Conservation (phyloP, 2,329 filamentous ascomycete species). For the Taxawa tesnikishii region DNA sequence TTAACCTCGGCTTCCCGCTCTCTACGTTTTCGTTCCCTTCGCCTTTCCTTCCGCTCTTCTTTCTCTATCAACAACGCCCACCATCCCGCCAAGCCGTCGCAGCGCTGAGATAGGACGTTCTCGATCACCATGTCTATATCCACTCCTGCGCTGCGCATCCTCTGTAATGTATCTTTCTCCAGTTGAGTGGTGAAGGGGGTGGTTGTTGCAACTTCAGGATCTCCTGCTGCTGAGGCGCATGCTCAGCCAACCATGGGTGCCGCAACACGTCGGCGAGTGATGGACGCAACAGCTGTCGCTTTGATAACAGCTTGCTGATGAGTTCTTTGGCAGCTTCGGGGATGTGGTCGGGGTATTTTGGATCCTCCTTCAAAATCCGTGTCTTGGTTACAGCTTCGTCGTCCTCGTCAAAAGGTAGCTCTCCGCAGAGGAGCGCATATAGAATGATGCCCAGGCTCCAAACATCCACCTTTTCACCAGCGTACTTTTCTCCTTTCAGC, state of each 20-base stretch:
- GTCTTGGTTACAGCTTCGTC: constrained; percentile 80
- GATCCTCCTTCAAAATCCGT: constrained; percentile 75
- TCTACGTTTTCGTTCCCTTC: constrained; percentile 69
- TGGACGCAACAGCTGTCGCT: constrained; percentile 74
- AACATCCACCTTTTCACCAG: constrained; percentile 93
- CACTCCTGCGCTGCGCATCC: constrained; percentile 88
- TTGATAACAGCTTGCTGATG: constrained; percentile 72
- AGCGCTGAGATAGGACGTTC: constrained; percentile 79
- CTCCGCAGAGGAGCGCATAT: constrained; percentile 69
- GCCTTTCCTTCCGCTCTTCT: constrained; percentile 73
- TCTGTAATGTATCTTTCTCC: constrained; percentile 81
- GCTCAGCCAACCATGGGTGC: constrained; percentile 76
- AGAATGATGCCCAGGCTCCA: constrained; percentile 84
- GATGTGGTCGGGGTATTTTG: constrained; percentile 70
- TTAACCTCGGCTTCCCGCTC: constrained; percentile 75
- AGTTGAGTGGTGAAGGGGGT: constrained; percentile 73
- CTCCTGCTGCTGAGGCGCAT: constrained; percentile 77
- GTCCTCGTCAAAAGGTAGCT: constrained; percentile 92
- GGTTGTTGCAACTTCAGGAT: constrained; percentile 75
- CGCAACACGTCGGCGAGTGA: constrained; percentile 72
- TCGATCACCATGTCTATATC: constrained; percentile 92
- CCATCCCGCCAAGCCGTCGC: constrained; percentile 86
- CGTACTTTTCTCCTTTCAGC: constrained; percentile 96
- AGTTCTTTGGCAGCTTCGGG: constrained; percentile 66
- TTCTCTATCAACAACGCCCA: constrained; percentile 93